phyloP scores from a whole-genome alignment of 1,139 yeast genomes.

The Scheffersomyces stambukii region DNA sequence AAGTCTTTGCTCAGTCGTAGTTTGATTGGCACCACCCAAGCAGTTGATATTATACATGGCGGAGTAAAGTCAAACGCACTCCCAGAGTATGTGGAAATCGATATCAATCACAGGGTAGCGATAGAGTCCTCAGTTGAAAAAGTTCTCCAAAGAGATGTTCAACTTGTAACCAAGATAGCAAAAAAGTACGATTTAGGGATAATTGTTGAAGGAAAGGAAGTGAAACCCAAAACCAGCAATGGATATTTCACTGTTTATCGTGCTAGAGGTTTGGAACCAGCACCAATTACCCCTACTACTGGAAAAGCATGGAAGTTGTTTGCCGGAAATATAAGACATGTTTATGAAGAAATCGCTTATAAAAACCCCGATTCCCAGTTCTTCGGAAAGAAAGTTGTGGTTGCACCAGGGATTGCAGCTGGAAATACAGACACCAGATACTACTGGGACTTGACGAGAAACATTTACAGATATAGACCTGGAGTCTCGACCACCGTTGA shows the following conservation, averaged over 20 bases:
- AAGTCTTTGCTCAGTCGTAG: conserved; percentile 21
- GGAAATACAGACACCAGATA: conserved; percentile 42
- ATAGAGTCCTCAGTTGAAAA: conserved; percentile 32
- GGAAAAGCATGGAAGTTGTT: conserved; percentile 50
- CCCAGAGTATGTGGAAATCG: conserved; percentile 59
- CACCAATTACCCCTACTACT: conserved; percentile 52
- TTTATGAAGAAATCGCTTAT: conserved; percentile 44
- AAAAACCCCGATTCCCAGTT: conserved; percentile 21
- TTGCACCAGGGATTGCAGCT: conserved; percentile 31
- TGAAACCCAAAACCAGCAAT: conserved; percentile 24
- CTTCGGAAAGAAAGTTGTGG: conserved; percentile 13
- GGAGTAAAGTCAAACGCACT: conserved; percentile 71
- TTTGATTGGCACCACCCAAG: conserved; percentile 60
- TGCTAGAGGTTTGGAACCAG: conserved; percentile 43
- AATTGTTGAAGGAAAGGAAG: conserved; percentile 26
- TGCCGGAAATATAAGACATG: conserved; percentile 54
- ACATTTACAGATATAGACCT: conserved; percentile 36
- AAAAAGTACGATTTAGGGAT: conserved; percentile 44
- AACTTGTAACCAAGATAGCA: conserved; percentile 30
- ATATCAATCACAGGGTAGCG: conserved; percentile 58
- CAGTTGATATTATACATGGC: conserved; percentile 64
- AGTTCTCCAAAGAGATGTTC: conserved; percentile 31
- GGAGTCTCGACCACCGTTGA: conserved; percentile 17
- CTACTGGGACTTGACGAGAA: conserved; percentile 37
- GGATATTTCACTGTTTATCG: conserved; percentile 47